Percentiles rank a stretch among this genome's conserved stretches.
phyloP scores from a whole-genome alignment of 1,284 basidiomycete species.

The Leccinum fallax region DNA sequence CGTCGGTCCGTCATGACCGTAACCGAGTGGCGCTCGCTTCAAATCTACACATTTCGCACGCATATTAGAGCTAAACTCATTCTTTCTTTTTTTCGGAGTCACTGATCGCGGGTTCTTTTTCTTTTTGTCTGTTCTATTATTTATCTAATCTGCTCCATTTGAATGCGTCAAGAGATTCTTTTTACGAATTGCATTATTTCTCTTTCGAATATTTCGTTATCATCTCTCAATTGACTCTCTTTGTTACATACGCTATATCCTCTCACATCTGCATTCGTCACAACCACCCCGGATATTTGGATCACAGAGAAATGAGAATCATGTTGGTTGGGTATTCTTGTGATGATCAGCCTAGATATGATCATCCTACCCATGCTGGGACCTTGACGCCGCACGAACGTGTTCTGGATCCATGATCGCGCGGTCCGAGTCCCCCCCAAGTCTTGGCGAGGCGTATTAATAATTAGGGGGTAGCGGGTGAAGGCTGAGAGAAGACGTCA shows the following conservation, averaged over 20 bases:
- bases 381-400: too few relatives aligned
- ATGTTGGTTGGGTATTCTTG: neutral
- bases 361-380: too few relatives aligned
- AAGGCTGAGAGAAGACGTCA: neutral
- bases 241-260: slow-evolving; percentile 9
- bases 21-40: neutral
- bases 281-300: neutral
- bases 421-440: too few relatives aligned
- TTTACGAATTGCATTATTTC: too few relatives aligned
- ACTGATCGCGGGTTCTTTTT: neutral
- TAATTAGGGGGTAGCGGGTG: neutral
- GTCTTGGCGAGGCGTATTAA: neutral
- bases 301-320: neutral
- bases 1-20: neutral
- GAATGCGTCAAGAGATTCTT: neutral
- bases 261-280: neutral
- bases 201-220: neutral
- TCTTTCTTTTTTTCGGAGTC: neutral
- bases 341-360: neutral
- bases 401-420: too few relatives aligned
- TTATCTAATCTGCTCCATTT: slow-evolving; percentile 4
- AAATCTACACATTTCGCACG: neutral
- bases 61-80: neutral
- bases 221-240: neutral
- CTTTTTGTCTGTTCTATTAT: slow-evolving; percentile 1